Conservation (phyloP, 768 basidiomycete genomes). For the Rhizopogon salebrosus region DNA sequence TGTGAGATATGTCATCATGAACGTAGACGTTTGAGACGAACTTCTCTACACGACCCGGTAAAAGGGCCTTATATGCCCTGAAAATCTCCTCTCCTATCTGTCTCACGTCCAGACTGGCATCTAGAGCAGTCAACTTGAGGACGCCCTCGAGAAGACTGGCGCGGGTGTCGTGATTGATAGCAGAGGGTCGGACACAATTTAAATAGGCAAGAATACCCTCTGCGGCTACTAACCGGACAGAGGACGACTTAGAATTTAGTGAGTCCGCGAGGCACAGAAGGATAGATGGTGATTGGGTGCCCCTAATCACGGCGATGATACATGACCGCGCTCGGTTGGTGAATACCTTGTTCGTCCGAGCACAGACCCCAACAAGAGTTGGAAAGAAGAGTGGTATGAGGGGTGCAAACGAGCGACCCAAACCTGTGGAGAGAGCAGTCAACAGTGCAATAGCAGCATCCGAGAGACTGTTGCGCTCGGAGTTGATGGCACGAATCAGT, state of each 20-base stretch:
- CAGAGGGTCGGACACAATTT: no score
- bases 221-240: no score
- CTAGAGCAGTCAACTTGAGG: no score
- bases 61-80: no score
- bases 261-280: slow-evolving; percentile 55
- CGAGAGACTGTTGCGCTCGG: slow-evolving; percentile 72
- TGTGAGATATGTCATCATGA: no score
- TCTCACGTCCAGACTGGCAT: no score
- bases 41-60: no score
- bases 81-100: no score
- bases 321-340: slow-evolving; percentile 58
- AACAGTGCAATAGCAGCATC: slow-evolving; percentile 62
- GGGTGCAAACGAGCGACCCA: slow-evolving; percentile 62
- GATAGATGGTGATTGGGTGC: slow-evolving; percentile 61
- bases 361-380: slow-evolving; percentile 58
- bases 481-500: slow-evolving; percentile 55
- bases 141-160: no score
- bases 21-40: no score
- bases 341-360: slow-evolving; percentile 76
- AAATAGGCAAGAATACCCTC: no score
- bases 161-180: no score
- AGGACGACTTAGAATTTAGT: slow-evolving; percentile 65
- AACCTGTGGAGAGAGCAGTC: slow-evolving; percentile 42
- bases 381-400: slow-evolving; percentile 67
- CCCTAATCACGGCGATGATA: slow-evolving; percentile 56